phyloP scores from a whole-genome alignment of 192 early-diverging fungal genomes.

The Mortierella alpina region DNA sequence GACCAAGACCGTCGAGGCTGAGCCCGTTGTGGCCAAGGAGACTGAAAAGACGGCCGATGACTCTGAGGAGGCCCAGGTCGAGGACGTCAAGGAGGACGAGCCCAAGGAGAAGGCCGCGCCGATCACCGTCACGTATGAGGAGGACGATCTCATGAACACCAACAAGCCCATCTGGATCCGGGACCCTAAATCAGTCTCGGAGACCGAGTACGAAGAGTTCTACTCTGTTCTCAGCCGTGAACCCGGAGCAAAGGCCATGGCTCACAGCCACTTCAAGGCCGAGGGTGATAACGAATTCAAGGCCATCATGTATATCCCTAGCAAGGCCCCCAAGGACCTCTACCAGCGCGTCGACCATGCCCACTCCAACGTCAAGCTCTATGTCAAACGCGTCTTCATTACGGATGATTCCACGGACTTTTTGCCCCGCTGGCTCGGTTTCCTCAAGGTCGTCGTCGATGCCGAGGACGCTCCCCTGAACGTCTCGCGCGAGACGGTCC shows the following conservation, averaged over 20 bases:
- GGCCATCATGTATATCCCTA: constrained; percentile 88
- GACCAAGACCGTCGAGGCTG: constrained; percentile 65
- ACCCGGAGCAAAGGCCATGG: constrained; percentile 71
- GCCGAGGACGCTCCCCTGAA: constrained; percentile 98
- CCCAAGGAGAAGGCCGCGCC: constrained; percentile 64
- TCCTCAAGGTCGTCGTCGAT: constrained; percentile 94
- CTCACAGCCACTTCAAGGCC: constrained; percentile 90
- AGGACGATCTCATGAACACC: constrained; percentile 88
- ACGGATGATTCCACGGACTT: constrained; percentile 91
- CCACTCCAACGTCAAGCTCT: constrained; percentile 84
- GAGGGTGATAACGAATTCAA: constrained; percentile 95
- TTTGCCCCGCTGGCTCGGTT: constrained; percentile 91
- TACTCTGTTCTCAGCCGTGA: constrained; percentile 85
- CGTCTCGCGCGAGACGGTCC: constrained; percentile 97
- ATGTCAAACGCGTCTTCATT: constrained; percentile 96
- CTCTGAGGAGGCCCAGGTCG: constrained; percentile 56
- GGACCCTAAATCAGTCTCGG: constrained; percentile 77
- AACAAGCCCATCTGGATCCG: constrained; percentile 97
- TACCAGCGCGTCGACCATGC: constrained; percentile 64
- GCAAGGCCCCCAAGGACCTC: constrained; percentile 65
- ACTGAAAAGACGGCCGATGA: constrained; percentile 52
- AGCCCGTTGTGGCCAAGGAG: constrained; percentile 35
- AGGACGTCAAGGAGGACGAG: constrained; percentile 68
- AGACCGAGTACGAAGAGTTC: constrained; percentile 90
- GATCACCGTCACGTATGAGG: constrained; percentile 63